phyloP scores from a whole-genome alignment of 352 stramenopile species.

The Phytophthora tentaculata region DNA sequence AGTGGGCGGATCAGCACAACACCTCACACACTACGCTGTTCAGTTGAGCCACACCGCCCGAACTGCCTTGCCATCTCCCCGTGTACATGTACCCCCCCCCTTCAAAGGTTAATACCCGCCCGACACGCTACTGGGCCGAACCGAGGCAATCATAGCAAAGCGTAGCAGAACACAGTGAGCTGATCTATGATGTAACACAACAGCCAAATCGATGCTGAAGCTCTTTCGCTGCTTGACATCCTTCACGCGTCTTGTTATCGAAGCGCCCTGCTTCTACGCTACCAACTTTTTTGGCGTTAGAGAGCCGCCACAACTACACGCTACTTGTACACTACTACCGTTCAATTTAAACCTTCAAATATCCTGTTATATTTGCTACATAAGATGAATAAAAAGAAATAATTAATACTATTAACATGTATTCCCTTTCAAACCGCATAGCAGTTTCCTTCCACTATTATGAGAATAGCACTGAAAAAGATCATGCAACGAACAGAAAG shows the following conservation, averaged over 20 bases:
- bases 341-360: neutral
- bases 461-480: neutral
- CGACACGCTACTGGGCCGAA: too few species aligned
- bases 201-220: slow-evolving; percentile 1
- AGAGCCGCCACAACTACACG: slow-evolving; percentile 21
- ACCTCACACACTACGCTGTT: slow-evolving; percentile 16
- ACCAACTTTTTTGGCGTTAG: slow-evolving; percentile 34
- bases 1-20: slow-evolving; percentile 28
- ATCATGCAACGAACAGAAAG: neutral
- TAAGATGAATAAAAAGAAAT: too few species aligned
- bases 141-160: slow-evolving; percentile 9
- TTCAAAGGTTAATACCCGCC: too few species aligned
- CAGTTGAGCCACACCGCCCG: slow-evolving; percentile 1
- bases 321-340: neutral
- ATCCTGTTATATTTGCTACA: neutral
- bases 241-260: slow-evolving; percentile 4
- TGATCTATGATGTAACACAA: neutral
- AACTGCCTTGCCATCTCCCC: neutral
- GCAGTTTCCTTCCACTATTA: too few species aligned
- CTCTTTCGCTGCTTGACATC: slow-evolving; percentile 5
- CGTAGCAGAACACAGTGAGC: slow-evolving; percentile 2
- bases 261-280: slow-evolving; percentile 17
- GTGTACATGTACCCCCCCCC: neutral
- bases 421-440: too few species aligned
- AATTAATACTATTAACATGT: too few species aligned